Conservation (phyloP, 2,329 filamentous ascomycete species). For the Ascochyta clinopodiicola region DNA sequence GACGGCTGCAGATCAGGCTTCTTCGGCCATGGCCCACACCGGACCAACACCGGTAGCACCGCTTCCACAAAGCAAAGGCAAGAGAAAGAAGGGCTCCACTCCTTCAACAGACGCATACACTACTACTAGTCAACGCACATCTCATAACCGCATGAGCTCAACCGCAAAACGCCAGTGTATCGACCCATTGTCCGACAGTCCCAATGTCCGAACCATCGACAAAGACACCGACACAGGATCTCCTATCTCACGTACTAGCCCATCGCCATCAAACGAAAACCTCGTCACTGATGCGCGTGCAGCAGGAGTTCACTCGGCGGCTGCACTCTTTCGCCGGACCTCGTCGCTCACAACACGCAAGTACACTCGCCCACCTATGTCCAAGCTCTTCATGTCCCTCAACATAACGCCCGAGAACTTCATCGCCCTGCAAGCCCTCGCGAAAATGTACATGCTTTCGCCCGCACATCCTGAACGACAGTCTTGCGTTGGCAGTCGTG, state of each 20-base stretch:
- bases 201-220: conserved; percentile 14
- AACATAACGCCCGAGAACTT: conserved; percentile 64
- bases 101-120: conserved; percentile 11
- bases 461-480: conserved; percentile 61
- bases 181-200: conserved; percentile 21
- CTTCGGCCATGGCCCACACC: conserved; percentile 23
- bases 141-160: conserved; percentile 10
- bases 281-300: conserved; percentile 53
- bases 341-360: conserved; percentile 57
- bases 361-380: conserved; percentile 64
- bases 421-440: conserved; percentile 61
- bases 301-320: conserved; percentile 59
- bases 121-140: neutral
- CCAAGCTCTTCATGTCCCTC: conserved; percentile 63
- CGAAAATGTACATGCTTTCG: conserved; percentile 65
- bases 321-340: conserved; percentile 58
- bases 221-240: conserved; percentile 14
- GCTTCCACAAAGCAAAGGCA: conserved; percentile 25
- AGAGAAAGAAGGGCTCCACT: conserved; percentile 35
- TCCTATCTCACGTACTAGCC: neutral
- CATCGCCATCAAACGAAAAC: conserved; percentile 24
- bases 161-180: conserved; percentile 31
- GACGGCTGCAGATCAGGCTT: conserved; percentile 40
- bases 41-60: neutral
- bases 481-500: conserved; percentile 63